phyloP scores from a whole-genome alignment of 2,329 filamentous ascomycete genomes.

The Emergomyces pasteurianus region DNA sequence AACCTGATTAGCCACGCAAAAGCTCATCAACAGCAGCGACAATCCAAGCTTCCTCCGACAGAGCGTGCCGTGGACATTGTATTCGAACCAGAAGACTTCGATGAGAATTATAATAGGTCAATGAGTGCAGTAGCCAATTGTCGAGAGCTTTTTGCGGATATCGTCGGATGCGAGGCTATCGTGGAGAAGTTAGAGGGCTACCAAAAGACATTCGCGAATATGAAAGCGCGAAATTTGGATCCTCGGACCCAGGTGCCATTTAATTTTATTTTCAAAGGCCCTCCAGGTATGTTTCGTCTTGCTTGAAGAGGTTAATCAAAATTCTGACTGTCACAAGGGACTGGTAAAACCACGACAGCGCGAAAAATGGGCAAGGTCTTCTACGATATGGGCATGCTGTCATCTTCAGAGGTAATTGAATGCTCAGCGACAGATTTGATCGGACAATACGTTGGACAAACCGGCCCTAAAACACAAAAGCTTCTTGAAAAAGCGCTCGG shows the following conservation, averaged over 20 bases:
- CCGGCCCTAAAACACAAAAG: constrained; percentile 52
- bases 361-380: constrained; percentile 64
- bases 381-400: constrained; percentile 61
- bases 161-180: constrained; percentile 46
- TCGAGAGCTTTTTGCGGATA: constrained; percentile 43
- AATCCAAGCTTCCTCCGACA: constrained; percentile 15
- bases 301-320: neutral
- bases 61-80: constrained; percentile 16
- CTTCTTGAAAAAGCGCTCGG: constrained; percentile 52
- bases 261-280: constrained; percentile 57
- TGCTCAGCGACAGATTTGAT: constrained; percentile 58
- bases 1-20: constrained; percentile 52
- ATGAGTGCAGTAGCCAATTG: constrained; percentile 40
- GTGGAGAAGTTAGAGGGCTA: constrained; percentile 44
- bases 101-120: constrained; percentile 46
- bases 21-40: constrained; percentile 35
- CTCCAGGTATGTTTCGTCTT: constrained; percentile 39
- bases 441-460: constrained; percentile 57
- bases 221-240: constrained; percentile 43
- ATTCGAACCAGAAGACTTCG: constrained; percentile 43
- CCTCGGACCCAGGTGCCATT: constrained; percentile 50
- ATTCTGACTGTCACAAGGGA: constrained; percentile 32
- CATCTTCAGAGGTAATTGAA: constrained; percentile 48
- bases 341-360: constrained; percentile 62
- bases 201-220: constrained; percentile 40